Evolutionary conservation across 2,329 filamentous ascomycete species (phyloP), one percentile per base, ranked within the genome.

Genomic region (Aspergillus sp.): DNA sequence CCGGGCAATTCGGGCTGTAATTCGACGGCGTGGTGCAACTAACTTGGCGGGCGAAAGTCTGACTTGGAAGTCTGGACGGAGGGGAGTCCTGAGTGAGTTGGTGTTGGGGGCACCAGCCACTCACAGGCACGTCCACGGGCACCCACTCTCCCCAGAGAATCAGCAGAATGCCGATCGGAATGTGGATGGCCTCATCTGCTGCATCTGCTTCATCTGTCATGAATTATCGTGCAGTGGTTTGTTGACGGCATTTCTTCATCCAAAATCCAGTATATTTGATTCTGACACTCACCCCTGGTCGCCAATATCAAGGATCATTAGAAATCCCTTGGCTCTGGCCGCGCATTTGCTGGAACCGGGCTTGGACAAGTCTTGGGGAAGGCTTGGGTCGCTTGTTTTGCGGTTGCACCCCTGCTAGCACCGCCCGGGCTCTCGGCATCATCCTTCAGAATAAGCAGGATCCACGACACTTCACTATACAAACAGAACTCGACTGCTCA

Each of bases 301-400:
- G 48, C 39, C n/a, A 24, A 51, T 9, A 39, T 20, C 13, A n/a
- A 45, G 50, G 50, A 52, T 52, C 50, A 53, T 46, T 45, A 44
- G 9, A n/a, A 46, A 17, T 8, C 13, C 34, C 51, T 53, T 53
- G 51, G 51, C 51, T 52, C 27, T 34, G 30, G 50, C 40, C 33
- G 30, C 15, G n/a, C 37, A 34, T 52, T 39, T n/a, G 30, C n/a
- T 20, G 41, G 39, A 39, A 33, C 33, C 19, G 27, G 27, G 27
- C 27, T 30, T 30, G 27, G 27, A 30, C 9, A 30, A 30, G 30
- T 27, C 51, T 53, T 53, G 51, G 51, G 33, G 4, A 53, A 53
- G 20, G 51, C 51, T 53, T 53, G 51, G 39, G 22, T 24, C 19
- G 46, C 51, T 53, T 53, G 51, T 53, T n/a, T 12, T 44, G 19